Evolutionary conservation across 306 rosid species (phyloP).

Genomic region (Mimosa pudica): DNA sequence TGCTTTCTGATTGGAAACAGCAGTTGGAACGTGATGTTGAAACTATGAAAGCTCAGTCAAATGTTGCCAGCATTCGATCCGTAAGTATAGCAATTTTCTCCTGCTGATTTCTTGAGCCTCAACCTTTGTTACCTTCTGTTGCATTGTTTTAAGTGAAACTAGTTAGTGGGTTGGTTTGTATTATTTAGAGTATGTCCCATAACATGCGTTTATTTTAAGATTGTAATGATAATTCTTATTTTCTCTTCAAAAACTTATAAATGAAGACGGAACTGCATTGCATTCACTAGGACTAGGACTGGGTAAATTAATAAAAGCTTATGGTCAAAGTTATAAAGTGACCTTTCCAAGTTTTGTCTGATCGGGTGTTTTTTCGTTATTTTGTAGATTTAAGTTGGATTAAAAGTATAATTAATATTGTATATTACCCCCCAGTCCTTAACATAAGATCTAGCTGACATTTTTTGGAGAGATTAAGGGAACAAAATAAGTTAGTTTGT

Average conservation of each 20-base stretch:
- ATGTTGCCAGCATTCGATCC: conserved; percentile 63
- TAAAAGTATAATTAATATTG: not conserved
- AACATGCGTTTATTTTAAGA: conserved; percentile 5
- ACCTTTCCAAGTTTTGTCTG: conserved; percentile 13
- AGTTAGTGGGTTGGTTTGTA: conserved; percentile 6
- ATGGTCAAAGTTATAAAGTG: not conserved
- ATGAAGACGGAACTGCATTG: not conserved
- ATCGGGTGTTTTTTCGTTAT: not conserved
- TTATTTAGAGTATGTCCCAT: not conserved
- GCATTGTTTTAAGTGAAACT: conserved; percentile 17
- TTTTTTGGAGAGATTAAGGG: no score
- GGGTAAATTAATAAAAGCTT: not conserved
- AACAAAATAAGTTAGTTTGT: no score
- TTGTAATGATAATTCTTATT: not conserved
- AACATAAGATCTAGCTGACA: no score
- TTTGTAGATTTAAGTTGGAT: not conserved
- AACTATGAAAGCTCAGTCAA: conserved; percentile 81
- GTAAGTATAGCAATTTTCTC: conserved; percentile 53
- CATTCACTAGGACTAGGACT: not conserved
- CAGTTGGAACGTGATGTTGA: conserved; percentile 82
- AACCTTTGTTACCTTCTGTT: not conserved
- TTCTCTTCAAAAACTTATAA: not conserved
- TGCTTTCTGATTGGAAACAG: conserved; percentile 88
- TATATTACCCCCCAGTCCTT: not conserved
- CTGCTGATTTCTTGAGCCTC: conserved; percentile 4